Percentiles rank a stretch among this genome's conserved stretches.
Evolutionary conservation across 306 rosid genomes (phyloP).

Genomic region (Senna siamea): DNA sequence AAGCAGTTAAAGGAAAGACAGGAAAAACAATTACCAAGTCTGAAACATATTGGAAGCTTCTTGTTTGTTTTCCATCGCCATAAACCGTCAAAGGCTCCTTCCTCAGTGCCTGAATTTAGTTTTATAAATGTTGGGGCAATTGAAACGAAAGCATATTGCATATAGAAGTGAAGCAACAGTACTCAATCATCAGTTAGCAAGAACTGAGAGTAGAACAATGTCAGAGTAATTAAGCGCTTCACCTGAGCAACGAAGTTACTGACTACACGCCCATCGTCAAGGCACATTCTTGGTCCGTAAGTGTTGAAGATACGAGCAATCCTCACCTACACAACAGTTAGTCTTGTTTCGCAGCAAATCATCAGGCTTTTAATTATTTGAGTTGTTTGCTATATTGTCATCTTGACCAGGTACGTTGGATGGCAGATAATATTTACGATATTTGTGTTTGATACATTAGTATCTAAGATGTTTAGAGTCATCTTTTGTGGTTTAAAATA

Average conservation of each 20-base stretch:
- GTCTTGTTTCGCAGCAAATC: background rate
- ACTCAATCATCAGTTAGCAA: background rate
- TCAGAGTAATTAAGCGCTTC: background rate
- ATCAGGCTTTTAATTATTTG: background rate
- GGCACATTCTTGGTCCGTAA: slow-evolving; percentile 91
- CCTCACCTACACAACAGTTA: slow-evolving; percentile 58
- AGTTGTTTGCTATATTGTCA: background rate
- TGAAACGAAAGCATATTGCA: background rate
- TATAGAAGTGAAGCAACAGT: background rate
- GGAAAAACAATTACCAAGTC: slow-evolving; percentile 66
- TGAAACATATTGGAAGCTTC: slow-evolving; percentile 94
- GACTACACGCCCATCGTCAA: slow-evolving; percentile 91
- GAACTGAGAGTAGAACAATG: background rate
- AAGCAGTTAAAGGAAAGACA: background rate
- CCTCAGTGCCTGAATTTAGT: slow-evolving; percentile 68
- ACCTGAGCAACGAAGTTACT: slow-evolving; percentile 98
- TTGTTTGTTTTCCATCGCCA: slow-evolving; percentile 93
- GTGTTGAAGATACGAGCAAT: slow-evolving; percentile 94
- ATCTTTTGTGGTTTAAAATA: too few relatives aligned
- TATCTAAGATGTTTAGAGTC: background rate
- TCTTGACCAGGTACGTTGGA: background rate
- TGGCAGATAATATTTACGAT: background rate
- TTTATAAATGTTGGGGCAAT: background rate
- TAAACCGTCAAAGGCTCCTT: slow-evolving; percentile 96
- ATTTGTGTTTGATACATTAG: background rate